phyloP scores from a whole-genome alignment of 306 rosid species.

The Morella rubra region DNA sequence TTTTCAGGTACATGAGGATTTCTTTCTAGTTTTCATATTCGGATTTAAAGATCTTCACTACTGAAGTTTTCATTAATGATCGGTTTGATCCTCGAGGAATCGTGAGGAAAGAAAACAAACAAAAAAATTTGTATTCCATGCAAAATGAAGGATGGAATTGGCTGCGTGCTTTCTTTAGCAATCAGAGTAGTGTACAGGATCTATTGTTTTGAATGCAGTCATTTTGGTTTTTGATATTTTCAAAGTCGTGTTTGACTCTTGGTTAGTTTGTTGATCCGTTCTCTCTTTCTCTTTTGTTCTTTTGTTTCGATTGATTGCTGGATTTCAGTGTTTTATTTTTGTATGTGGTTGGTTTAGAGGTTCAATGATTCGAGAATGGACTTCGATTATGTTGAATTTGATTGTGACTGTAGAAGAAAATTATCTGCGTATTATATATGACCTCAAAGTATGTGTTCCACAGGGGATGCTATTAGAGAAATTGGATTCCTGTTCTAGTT shows the following conservation, averaged over 20 bases:
- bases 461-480: not conserved
- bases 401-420: not conserved
- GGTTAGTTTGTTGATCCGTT: not conserved
- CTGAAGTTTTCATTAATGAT: not conserved
- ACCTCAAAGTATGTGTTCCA: not conserved
- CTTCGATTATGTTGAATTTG: not conserved
- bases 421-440: not conserved
- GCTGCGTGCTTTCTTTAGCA: not conserved
- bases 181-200: not conserved
- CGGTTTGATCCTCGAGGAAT: not conserved
- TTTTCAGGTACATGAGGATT: constrained; percentile 5
- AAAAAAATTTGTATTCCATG: not conserved
- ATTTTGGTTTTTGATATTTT: not conserved
- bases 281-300: too few relatives aligned
- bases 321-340: not conserved
- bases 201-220: not conserved
- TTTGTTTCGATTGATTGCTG: not conserved
- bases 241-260: not conserved
- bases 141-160: not conserved
- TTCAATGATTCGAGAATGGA: not conserved
- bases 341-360: not conserved
- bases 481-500: not conserved
- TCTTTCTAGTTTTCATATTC: not conserved
- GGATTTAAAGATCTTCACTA: not conserved
- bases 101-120: not conserved